These are phyloP conservation scores for Fraxinus greggii DNA, from an alignment of 305 asterid species.

Conservation along the genomic window DNA sequence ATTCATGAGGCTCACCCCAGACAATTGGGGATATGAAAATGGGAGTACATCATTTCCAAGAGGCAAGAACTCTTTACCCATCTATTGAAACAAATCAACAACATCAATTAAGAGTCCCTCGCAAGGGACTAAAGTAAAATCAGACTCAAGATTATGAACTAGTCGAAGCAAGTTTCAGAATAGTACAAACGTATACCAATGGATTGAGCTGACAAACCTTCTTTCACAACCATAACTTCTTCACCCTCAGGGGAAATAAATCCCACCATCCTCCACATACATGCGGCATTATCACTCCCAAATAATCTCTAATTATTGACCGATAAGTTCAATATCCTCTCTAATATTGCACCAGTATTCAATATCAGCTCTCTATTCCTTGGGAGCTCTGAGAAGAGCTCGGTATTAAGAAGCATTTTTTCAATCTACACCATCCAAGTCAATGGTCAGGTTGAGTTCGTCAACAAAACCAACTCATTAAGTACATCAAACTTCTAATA, in stretches of 20 bases:
- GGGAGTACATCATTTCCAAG: not conserved
- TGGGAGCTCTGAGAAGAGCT: not conserved
- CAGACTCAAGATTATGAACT: not conserved
- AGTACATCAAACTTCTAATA: too few species aligned
- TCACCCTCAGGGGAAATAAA: not conserved
- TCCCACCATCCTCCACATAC: not conserved
- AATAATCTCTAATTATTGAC: not conserved
- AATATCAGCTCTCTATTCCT: not conserved
- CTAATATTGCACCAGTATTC: not conserved
- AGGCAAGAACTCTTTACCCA: not conserved
- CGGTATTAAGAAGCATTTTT: not conserved
- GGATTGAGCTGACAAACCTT: not conserved
- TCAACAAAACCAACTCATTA: not conserved
- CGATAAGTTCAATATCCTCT: not conserved
- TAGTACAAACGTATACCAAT: not conserved
- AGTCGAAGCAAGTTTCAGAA: not conserved
- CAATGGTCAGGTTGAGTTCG: not conserved
- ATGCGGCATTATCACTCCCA: not conserved
- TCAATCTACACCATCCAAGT: not conserved
- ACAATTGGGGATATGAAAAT: not conserved
- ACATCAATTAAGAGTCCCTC: not conserved
- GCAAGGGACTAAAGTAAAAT: not conserved
- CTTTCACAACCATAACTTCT: not conserved
- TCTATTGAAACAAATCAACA: not conserved
- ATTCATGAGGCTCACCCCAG: not conserved